Conservation (phyloP, 441 rosid genomes). For the Theobroma grandiflorum region DNA sequence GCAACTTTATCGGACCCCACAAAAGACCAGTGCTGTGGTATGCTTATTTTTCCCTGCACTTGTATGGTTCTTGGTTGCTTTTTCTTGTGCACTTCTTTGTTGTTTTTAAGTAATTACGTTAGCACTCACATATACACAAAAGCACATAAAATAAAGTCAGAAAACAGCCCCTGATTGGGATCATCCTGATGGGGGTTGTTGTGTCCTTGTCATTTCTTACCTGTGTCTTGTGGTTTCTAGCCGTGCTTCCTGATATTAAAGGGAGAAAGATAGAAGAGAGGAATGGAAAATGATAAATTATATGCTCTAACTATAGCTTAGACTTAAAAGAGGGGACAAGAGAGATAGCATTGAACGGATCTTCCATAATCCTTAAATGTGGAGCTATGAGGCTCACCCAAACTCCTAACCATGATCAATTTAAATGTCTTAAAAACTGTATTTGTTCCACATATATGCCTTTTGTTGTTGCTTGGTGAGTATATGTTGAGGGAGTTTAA, state of each 20-base stretch:
- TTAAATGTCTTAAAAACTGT: neutral
- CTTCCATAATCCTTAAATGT: neutral
- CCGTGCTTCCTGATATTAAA: too few species aligned
- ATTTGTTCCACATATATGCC: neutral
- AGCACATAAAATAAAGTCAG: neutral
- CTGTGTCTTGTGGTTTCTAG: too few species aligned
- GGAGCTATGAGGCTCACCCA: too few species aligned
- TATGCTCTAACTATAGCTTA: too few species aligned
- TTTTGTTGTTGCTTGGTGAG: neutral
- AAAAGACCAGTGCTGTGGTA: conserved; percentile 90
- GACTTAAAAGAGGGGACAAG: neutral
- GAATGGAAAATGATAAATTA: too few species aligned
- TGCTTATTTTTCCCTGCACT: conserved; percentile 27
- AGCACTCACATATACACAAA: neutral
- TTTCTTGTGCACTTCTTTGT: neutral
- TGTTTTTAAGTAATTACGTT: neutral
- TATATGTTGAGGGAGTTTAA: neutral
- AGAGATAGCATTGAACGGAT: neutral
- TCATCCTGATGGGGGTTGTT: neutral
- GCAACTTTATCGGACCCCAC: conserved; percentile 98
- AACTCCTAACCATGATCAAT: too few species aligned
- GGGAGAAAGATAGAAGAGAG: too few species aligned
- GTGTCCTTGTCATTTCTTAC: neutral
- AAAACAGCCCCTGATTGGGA: neutral
- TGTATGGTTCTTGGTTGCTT: neutral